Base-by-base conservation (phyloP, 2,329 filamentous ascomycete genomes). In the Simplicillium sp. region DNA sequence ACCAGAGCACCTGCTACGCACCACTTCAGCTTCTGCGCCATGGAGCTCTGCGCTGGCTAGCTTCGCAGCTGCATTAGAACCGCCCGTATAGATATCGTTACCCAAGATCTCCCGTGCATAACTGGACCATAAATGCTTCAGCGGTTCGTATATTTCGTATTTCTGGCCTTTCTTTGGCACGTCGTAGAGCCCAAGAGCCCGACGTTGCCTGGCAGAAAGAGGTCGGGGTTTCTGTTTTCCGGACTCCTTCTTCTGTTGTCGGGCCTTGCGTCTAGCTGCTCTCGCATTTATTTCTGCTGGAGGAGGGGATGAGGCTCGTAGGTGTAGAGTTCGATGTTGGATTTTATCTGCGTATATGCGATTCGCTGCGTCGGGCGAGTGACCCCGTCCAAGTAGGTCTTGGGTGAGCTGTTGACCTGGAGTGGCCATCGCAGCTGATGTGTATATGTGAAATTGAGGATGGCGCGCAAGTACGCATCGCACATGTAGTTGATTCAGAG, bases 31-130 rank as follows among this genome's bases (percentile, higher is more conserved):
- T 50, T 80, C 68, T 13, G 90, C 89, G 2, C 92, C 92, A 58
- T 97, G 89, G 53, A 88, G 90, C 62, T 98, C 92, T 2, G 89
- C 90, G 43, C 82, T 87, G 35, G 77, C 80, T 29, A 98, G 66
- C 60, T 92, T 84, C 4, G 84, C 83, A 5, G 82, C 84, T 3
- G 81, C 73, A 6, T 62, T 50, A 3, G 75, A 65, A 0, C 75
- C 76, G 14, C 82, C 70, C 1, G 67, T 65, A 46, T 70, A 70
- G 3, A 78, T 57, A 45, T 76, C 73, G 41, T 76, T 55, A 5
- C 82, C 84, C 1, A 97, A 63, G 0, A 96, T 67, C 50, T 96
- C 89, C 40, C 80, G 77, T 54, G 92, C 84, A 61, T 98, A 98
- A 3, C 76, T 80, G 31, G 80, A 62, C 92, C 92, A 98, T 47